Evolutionary conservation across 2,329 filamentous ascomycete species (phyloP).

Genomic region (Microdochium paspali): DNA sequence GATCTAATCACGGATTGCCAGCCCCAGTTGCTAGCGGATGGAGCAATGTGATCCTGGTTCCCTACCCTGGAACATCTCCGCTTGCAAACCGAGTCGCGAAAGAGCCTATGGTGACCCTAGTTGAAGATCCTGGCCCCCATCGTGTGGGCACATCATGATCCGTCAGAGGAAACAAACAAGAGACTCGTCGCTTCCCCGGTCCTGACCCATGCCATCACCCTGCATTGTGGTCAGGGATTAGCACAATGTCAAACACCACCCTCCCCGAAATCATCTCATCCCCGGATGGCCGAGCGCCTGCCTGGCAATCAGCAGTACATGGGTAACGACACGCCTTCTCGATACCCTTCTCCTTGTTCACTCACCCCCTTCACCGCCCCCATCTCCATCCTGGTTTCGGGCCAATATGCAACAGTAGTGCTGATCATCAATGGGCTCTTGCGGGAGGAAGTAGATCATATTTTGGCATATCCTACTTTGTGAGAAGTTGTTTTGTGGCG

Average conservation of each 20-base stretch:
- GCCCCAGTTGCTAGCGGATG: not conserved
- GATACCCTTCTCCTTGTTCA: not conserved
- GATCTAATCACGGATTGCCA: not conserved
- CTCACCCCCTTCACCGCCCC: not conserved
- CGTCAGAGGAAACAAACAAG: not conserved
- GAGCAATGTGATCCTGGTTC: not conserved
- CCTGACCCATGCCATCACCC: not conserved
- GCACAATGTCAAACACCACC: not conserved
- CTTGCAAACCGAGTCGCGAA: not conserved
- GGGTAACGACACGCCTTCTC: not conserved
- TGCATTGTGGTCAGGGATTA: not conserved
- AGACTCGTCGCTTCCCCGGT: not conserved
- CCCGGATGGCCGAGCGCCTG: not conserved
- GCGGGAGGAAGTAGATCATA: not conserved
- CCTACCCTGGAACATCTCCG: not conserved
- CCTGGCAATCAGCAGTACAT: not conserved
- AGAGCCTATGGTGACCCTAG: not conserved
- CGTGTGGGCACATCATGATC: not conserved
- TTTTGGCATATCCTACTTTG: no score
- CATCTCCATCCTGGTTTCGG: not conserved
- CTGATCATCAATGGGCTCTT: not conserved
- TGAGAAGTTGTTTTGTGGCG: no score
- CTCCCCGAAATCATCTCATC: not conserved
- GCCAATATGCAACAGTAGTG: not conserved
- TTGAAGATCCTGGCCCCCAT: not conserved